phyloP scores from a whole-genome alignment of 176 grass and related monocot genomes.

The Echinochloa phyllopogon region DNA sequence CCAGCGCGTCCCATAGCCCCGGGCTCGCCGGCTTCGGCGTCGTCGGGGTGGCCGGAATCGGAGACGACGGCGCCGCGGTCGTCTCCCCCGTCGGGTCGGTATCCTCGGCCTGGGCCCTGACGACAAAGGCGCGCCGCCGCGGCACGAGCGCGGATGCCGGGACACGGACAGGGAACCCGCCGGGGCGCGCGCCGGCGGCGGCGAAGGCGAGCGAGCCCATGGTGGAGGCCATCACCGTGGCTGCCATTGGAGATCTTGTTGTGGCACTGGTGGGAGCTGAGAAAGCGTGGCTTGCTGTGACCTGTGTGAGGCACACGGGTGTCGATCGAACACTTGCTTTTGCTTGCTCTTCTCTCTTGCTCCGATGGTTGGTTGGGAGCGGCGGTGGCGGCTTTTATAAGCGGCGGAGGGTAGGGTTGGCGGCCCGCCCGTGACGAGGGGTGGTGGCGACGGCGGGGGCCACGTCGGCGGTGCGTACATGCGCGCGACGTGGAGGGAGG shows the following conservation, averaged over 20 bases:
- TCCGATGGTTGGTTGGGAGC: neutral
- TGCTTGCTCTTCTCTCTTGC: neutral
- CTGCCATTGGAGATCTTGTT: neutral
- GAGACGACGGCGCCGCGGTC: too few species aligned
- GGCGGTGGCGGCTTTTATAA: neutral
- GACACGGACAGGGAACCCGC: neutral
- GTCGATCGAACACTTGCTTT: neutral
- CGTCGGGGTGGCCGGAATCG: too few species aligned
- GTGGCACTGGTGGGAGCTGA: too few species aligned
- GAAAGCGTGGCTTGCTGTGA: neutral
- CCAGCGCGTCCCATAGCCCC: slow-evolving; percentile 58
- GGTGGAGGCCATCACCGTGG: slow-evolving; percentile 21
- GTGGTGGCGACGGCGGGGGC: neutral
- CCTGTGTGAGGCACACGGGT: neutral
- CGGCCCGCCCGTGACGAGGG: neutral
- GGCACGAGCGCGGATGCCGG: neutral
- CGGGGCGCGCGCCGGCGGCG: neutral
- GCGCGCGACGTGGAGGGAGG: slow-evolving; percentile 16
- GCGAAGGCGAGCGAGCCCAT: slow-evolving; percentile 11
- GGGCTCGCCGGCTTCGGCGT: neutral
- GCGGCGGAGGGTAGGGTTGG: too few species aligned
- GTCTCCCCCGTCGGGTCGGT: too few species aligned
- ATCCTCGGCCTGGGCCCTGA: neutral
- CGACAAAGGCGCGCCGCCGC: neutral
- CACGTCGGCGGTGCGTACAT: neutral